Evolutionary conservation across 768 basidiomycete species (phyloP).

Genomic region (Calocera cornea): DNA sequence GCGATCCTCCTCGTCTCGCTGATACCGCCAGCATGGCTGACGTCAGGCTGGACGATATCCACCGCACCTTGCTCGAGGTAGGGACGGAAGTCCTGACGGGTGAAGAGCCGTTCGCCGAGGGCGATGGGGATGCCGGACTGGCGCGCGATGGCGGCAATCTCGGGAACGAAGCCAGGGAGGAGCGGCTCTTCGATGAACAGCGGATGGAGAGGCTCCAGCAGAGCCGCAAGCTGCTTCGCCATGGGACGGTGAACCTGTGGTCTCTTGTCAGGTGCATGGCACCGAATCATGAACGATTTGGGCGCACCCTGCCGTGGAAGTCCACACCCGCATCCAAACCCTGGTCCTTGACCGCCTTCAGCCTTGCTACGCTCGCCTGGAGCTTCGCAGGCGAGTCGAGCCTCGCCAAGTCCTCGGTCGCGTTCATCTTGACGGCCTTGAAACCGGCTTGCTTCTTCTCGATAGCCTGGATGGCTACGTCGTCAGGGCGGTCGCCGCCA

Average conservation of each 20-base stretch:
- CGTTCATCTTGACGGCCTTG: slow-evolving; percentile 63
- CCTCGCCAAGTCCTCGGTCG: slow-evolving; percentile 37
- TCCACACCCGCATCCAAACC: slow-evolving; percentile 55
- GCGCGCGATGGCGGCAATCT: slow-evolving; percentile 45
- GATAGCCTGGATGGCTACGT: slow-evolving; percentile 40
- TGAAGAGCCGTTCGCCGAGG: slow-evolving; percentile 50
- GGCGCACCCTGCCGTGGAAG: slow-evolving; percentile 47
- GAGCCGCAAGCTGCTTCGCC: slow-evolving; percentile 51
- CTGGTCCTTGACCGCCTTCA: slow-evolving; percentile 37
- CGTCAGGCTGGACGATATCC: slow-evolving; percentile 58
- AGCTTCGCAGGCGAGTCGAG: slow-evolving; percentile 47
- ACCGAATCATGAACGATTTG: too few relatives aligned
- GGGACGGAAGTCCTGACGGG: slow-evolving; percentile 47
- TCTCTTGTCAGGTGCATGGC: not conserved
- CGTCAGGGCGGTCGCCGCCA: slow-evolving; percentile 33
- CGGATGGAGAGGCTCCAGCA: slow-evolving; percentile 45
- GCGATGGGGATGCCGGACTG: slow-evolving; percentile 48
- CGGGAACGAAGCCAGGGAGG: slow-evolving; percentile 44
- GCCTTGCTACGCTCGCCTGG: slow-evolving; percentile 37
- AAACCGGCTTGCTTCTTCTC: slow-evolving; percentile 48
- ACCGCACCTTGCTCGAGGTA: slow-evolving; percentile 51
- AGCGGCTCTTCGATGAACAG: slow-evolving; percentile 57
- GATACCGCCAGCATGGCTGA: slow-evolving; percentile 49
- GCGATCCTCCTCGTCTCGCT: slow-evolving; percentile 46
- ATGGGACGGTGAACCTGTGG: slow-evolving; percentile 40